Percentiles rank a stretch among this genome's conserved stretches.
Conservation (phyloP, 257 asterid species). For the Vinca minor region DNA sequence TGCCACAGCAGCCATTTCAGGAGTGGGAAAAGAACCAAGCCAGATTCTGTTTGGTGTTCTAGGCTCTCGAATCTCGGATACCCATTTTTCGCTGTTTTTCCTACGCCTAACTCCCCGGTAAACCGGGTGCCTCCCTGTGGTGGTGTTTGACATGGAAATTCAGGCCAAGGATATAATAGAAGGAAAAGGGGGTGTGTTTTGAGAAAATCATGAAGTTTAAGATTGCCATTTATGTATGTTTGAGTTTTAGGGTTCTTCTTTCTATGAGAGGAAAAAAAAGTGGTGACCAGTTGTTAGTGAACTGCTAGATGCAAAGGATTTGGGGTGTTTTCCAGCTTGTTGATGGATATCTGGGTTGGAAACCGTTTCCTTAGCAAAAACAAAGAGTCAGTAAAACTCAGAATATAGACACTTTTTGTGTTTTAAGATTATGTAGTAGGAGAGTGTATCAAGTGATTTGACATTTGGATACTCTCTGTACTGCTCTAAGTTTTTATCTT, state of each 20-base stretch:
- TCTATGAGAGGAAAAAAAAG: constrained; percentile 18
- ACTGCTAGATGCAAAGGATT: constrained; percentile 30
- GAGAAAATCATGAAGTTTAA: constrained; percentile 13
- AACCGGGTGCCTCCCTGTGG: constrained; percentile 28
- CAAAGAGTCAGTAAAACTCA: constrained; percentile 7
- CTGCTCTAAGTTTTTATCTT: no score
- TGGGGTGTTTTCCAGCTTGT: constrained; percentile 46
- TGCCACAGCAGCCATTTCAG: constrained; percentile 56
- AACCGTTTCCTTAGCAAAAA: constrained; percentile 18
- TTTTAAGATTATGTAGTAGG: constrained; percentile 11
- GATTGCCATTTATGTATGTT: constrained; percentile 45
- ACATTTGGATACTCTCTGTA: not conserved
- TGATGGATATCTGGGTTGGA: constrained; percentile 56
- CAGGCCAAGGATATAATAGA: not conserved
- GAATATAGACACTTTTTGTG: constrained; percentile 6
- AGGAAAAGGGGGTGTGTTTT: not conserved
- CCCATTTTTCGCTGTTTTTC: constrained; percentile 48
- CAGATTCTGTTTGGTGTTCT: constrained; percentile 44
- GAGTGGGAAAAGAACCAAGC: constrained; percentile 40
- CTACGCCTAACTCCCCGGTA: constrained; percentile 59
- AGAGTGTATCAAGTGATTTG: constrained; percentile 6
- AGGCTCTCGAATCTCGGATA: constrained; percentile 51
- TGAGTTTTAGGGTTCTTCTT: constrained; percentile 16
- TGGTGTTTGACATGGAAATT: constrained; percentile 26
- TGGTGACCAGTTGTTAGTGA: constrained; percentile 42